Conservation (phyloP, 306 rosid genomes). For the Prunus dulcis region DNA sequence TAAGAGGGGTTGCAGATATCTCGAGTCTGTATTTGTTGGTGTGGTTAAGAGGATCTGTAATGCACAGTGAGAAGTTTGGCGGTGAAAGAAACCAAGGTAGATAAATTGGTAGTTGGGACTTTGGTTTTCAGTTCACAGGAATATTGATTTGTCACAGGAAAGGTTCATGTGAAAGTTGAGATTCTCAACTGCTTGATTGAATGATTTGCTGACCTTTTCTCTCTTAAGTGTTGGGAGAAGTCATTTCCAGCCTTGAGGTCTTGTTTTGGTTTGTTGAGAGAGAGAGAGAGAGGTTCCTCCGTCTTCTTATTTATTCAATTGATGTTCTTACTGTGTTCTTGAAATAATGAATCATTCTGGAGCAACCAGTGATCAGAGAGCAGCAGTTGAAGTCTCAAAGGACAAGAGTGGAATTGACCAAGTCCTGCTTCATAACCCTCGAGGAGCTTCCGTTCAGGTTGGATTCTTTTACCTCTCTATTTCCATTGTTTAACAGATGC, state of each 20-base stretch:
- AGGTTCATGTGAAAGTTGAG: slow-evolving; percentile 25
- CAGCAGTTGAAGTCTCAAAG: slow-evolving; percentile 42
- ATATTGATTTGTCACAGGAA: slow-evolving; percentile 39
- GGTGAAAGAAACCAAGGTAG: slow-evolving; percentile 13
- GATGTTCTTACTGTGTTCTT: slow-evolving; percentile 28
- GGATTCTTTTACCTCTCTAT: slow-evolving; percentile 1
- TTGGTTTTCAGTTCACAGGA: slow-evolving; percentile 48
- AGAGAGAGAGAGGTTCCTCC: slow-evolving; percentile 19
- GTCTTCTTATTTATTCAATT: slow-evolving; percentile 21
- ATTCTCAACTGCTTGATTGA: slow-evolving; percentile 33
- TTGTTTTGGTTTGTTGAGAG: slow-evolving; percentile 10
- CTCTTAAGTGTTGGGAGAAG: slow-evolving; percentile 13
- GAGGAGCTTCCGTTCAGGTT: slow-evolving; percentile 77
- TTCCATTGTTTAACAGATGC: neutral
- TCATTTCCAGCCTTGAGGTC: slow-evolving; percentile 9
- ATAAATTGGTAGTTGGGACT: slow-evolving; percentile 39
- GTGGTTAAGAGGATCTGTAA: slow-evolving; percentile 8
- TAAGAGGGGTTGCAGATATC: neutral
- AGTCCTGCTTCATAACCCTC: slow-evolving; percentile 46
- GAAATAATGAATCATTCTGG: slow-evolving; percentile 51
- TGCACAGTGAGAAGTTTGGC: slow-evolving; percentile 8
- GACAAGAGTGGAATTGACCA: slow-evolving; percentile 61
- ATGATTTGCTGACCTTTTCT: slow-evolving; percentile 1
- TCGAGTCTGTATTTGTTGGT: slow-evolving; percentile 11
- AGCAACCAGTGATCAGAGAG: neutral